Percentiles rank a stretch among this genome's conserved stretches.
These are phyloP conservation scores for Diaporthe aspalathi DNA, from an alignment of 2,329 filamentous ascomycete genomes.

Conservation along the genomic window DNA sequence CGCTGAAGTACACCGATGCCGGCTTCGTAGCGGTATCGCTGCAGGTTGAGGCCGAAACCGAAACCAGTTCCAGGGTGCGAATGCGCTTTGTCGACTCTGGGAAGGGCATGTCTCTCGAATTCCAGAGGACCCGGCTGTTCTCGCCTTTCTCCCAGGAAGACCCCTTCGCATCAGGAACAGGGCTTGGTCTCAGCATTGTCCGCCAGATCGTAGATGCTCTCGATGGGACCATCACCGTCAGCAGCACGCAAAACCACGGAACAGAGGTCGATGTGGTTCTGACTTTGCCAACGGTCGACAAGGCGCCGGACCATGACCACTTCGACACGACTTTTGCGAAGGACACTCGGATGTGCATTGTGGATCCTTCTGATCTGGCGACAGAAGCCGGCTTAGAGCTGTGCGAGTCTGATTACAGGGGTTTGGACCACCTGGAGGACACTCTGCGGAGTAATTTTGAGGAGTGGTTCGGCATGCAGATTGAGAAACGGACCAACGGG, in stretches of 20 bases:
- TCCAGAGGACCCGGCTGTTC: constrained; percentile 69
- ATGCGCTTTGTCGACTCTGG: constrained; percentile 71
- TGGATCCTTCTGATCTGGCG: not conserved
- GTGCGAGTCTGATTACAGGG: constrained; percentile 36
- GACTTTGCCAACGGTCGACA: constrained; percentile 13
- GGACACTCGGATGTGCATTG: constrained; percentile 10
- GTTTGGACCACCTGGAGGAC: constrained; percentile 44
- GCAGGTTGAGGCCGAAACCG: not conserved
- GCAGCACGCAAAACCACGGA: constrained; percentile 54
- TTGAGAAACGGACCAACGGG: constrained; percentile 40
- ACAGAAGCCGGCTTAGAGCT: constrained; percentile 14
- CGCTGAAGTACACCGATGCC: constrained; percentile 62
- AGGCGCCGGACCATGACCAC: not conserved
- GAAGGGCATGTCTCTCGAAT: constrained; percentile 72
- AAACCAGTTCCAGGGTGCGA: constrained; percentile 31
- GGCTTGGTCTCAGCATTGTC: constrained; percentile 74
- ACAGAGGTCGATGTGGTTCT: constrained; percentile 41
- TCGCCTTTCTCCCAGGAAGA: constrained; percentile 75
- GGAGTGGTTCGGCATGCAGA: constrained; percentile 51
- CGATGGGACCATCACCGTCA: constrained; percentile 69
- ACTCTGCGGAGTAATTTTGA: constrained; percentile 47
- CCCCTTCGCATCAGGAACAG: constrained; percentile 67
- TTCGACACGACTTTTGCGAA: constrained; percentile 14
- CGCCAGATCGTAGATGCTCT: constrained; percentile 68
- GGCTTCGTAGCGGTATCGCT: constrained; percentile 41